Base-by-base conservation (phyloP, 148 eudicot genomes). In the Rhododendron williamsianum region DNA sequence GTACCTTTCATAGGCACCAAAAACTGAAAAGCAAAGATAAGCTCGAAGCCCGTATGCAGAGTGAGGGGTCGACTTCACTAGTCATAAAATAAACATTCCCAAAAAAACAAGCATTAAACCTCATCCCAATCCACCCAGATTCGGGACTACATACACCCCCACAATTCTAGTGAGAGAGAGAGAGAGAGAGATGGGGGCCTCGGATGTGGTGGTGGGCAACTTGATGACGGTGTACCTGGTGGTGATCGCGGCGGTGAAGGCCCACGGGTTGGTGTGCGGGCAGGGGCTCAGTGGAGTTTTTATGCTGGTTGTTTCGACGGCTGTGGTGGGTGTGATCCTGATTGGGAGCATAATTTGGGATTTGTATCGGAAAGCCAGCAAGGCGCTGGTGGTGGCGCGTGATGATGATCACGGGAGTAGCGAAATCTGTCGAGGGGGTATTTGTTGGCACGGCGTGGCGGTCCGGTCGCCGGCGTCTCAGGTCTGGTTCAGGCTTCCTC, bases 361-460 rank as follows among this genome's bases (percentile, higher is more conserved):
- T 77, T 93, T 95, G 52, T 92, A 91, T 5, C 92, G 92, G 19
- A 95, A 95, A 83, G 92, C 89, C 46, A 83, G 91, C 71, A 72
- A 52, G 76, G 90, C n/a, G 3, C 13, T 16, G 30, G 25, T 69
- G 30, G 25, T 58, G 81, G 35, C 77, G 16, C 90, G 88, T 46
- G 87, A 80, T 38, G 87, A 80, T 38, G 86, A 63, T 5, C 19
- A 10, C 27, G 67, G 23, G 41, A 13, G 76, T 18, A 35, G 4
- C 35, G 71, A 76, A 11, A 16, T 76, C n/a, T 84, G 98, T 36
- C 91, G 91, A 8, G 98, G 98, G 10, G 98, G 98, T 27, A 95
- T 95, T 54, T 95, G 98, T 73, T 95, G 98, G 98, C 98, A 95
- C 81, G 98, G 96, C n/a, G 98, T 93, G 38, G 96, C 98, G 6